Evolutionary conservation across 2,329 filamentous ascomycete genomes (phyloP).

Genomic region (Capronia americana): DNA sequence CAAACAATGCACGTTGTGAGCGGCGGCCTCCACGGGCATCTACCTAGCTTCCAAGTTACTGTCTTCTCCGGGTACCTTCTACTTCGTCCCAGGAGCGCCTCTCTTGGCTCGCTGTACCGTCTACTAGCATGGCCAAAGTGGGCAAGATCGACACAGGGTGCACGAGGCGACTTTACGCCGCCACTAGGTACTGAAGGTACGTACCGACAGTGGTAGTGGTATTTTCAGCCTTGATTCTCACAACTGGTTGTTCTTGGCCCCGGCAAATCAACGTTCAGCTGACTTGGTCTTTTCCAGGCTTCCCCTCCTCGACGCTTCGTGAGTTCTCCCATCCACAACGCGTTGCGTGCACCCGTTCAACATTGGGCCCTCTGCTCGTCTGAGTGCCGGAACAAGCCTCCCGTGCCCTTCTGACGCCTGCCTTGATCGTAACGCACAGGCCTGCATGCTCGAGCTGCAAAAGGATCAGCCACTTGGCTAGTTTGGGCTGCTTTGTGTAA

Average conservation of each 20-base stretch:
- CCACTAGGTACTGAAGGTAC: not conserved
- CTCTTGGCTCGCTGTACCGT: not conserved
- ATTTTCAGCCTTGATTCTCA: slow-evolving; percentile 15
- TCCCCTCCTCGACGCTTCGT: not conserved
- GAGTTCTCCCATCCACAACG: not conserved
- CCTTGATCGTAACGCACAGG: not conserved
- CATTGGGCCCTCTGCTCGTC: not conserved
- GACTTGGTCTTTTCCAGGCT: not conserved
- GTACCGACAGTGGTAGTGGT: slow-evolving; percentile 16
- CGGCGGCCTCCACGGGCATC: not conserved
- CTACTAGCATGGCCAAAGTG: not conserved
- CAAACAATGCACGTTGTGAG: not conserved
- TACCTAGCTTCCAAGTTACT: not conserved
- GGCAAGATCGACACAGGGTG: not conserved
- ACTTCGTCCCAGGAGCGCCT: not conserved
- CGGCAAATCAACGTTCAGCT: not conserved
- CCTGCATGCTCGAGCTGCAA: slow-evolving; percentile 8
- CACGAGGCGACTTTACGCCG: not conserved
- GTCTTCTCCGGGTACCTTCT: not conserved
- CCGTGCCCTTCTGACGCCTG: not conserved
- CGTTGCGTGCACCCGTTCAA: not conserved
- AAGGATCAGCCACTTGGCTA: slow-evolving; percentile 9
- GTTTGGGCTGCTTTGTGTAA: slow-evolving; percentile 15
- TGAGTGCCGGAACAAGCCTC: not conserved
- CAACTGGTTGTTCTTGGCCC: not conserved